A percentile compares a stretch with the other conserved stretches of the same genome.
phyloP scores from a whole-genome alignment of 768 basidiomycete species.

The Phylloporus sp. region DNA sequence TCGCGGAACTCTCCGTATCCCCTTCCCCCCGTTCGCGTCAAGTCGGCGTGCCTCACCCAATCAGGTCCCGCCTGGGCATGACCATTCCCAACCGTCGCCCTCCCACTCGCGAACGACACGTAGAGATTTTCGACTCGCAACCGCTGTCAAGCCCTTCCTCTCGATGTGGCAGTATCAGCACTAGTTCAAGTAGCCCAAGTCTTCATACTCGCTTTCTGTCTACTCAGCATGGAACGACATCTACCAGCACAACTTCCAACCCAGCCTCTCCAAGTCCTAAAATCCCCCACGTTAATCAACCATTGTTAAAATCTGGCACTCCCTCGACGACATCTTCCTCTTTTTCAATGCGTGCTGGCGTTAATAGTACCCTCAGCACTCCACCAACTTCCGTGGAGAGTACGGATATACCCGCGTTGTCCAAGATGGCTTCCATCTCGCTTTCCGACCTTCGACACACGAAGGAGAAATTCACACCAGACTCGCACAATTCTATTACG shows the following conservation, averaged over 20 bases:
- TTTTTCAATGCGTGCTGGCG: conserved; percentile 34
- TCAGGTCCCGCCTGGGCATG: conserved; percentile 56
- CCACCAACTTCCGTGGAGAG: conserved; percentile 48
- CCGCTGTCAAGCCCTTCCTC: conserved; percentile 57
- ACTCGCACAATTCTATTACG: not conserved
- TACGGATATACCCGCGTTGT: conserved; percentile 37
- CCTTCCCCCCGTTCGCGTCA: conserved; percentile 73
- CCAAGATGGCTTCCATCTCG: conserved; percentile 25
- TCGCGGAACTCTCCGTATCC: conserved; percentile 59
- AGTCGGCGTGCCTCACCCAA: conserved; percentile 72
- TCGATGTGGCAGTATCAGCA: conserved; percentile 27
- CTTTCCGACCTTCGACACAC: conserved; percentile 8
- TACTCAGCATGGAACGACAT: conserved; percentile 5
- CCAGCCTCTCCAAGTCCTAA: conserved; percentile 3
- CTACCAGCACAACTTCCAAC: conserved; percentile 25
- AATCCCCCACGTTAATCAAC: conserved; percentile 2
- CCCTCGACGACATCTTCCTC: conserved; percentile 39
- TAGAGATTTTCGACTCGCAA: conserved; percentile 81
- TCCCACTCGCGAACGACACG: conserved; percentile 52
- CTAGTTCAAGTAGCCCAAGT: conserved; percentile 22
- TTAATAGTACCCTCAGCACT: conserved; percentile 40
- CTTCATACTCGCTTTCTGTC: conserved; percentile 18
- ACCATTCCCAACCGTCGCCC: conserved; percentile 51
- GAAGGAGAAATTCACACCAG: not conserved
- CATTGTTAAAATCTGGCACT: conserved; percentile 33